Percentiles rank a stretch among this genome's conserved stretches.
Evolutionary conservation across 768 basidiomycete genomes (phyloP).

Genomic region (Kwoniella bestiolae): DNA sequence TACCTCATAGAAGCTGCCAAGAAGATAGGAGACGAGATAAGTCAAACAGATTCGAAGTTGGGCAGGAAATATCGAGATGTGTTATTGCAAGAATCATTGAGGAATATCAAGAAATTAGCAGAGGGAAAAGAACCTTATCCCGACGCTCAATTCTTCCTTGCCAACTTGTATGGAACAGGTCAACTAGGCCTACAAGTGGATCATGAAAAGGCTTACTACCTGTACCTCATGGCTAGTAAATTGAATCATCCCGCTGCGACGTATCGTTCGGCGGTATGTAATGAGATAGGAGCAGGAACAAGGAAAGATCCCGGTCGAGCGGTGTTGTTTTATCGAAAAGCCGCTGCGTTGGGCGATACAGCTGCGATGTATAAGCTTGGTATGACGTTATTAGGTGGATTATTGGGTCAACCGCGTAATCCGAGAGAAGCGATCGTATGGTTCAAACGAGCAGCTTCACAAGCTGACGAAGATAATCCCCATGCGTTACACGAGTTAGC

Average conservation of each 20-base stretch:
- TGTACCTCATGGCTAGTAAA: conserved; percentile 95
- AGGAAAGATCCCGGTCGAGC: conserved; percentile 84
- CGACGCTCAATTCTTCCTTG: conserved; percentile 98
- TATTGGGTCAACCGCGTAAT: conserved; percentile 80
- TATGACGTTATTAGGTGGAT: conserved; percentile 89
- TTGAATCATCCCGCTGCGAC: conserved; percentile 94
- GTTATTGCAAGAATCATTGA: conserved; percentile 83
- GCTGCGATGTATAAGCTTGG: conserved; percentile 99
- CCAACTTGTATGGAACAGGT: conserved; percentile 95
- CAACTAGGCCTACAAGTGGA: conserved; percentile 94
- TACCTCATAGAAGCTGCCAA: conserved; percentile 98
- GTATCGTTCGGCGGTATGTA: conserved; percentile 97
- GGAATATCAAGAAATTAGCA: conserved; percentile 88
- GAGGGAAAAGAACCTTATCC: conserved; percentile 78
- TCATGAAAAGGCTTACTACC: conserved; percentile 95
- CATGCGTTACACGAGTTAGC: conserved; percentile 97
- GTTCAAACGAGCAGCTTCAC: conserved; percentile 91
- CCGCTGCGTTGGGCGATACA: conserved; percentile 92
- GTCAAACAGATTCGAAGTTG: conserved; percentile 61
- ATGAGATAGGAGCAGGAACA: conserved; percentile 97
- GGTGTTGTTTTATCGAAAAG: conserved; percentile 93
- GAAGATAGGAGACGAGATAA: conserved; percentile 66
- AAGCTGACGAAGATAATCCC: conserved; percentile 97
- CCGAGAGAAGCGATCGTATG: conserved; percentile 90
- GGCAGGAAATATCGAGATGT: conserved; percentile 89